Conservation (phyloP, 2,329 filamentous ascomycete species). For the Epichloe typhina region DNA sequence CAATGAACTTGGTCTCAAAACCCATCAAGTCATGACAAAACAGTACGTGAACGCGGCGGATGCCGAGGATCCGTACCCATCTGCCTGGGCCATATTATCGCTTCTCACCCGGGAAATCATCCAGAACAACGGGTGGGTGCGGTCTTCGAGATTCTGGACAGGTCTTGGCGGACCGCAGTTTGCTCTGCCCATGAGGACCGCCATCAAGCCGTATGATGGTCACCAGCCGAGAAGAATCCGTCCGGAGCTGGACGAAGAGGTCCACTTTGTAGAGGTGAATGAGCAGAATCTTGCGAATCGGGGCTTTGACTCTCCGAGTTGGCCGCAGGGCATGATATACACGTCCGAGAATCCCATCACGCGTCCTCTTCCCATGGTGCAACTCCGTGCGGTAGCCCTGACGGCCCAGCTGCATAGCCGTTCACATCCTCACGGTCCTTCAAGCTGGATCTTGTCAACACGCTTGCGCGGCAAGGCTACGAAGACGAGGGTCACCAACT, state of each 20-base stretch:
- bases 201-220: slow-evolving; percentile 2
- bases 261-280: not conserved
- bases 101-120: not conserved
- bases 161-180: slow-evolving; percentile 8
- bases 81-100: slow-evolving; percentile 1
- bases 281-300: not conserved
- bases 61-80: not conserved
- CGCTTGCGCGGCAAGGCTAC: not conserved
- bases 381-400: not conserved
- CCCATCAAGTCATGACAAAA: slow-evolving; percentile 4
- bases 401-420: not conserved
- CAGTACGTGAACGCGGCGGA: not conserved
- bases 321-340: not conserved
- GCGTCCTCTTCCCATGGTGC: slow-evolving; percentile 1
- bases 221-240: not conserved
- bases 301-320: not conserved
- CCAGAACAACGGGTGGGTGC: not conserved
- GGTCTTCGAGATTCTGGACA: slow-evolving; percentile 4
- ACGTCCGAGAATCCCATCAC: slow-evolving; percentile 1
- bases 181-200: slow-evolving; percentile 8
- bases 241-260: not conserved
- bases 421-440: not conserved
- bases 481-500: not conserved
- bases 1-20: slow-evolving; percentile 9
- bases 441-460: not conserved